Evolutionary conservation across 2,329 filamentous ascomycete genomes (phyloP), one percentile per base, ranked within the genome.

Genomic region (Penicillium brevicompactum): DNA sequence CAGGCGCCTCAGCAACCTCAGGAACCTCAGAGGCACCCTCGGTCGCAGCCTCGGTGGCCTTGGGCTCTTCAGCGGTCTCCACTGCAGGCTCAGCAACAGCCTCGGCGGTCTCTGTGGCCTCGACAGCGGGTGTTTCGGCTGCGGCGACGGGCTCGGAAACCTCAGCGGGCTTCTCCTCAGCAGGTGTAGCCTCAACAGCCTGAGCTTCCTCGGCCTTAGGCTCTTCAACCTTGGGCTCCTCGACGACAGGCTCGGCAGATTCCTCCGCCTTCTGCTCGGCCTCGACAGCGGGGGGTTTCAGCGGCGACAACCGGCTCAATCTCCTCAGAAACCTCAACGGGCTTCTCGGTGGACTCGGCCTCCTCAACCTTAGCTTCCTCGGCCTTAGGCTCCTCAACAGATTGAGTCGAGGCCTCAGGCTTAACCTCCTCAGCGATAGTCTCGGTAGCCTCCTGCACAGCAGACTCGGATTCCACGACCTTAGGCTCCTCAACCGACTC

Each of bases 141-240:
- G 40, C 18, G 21, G 31, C 40, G 22, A 13, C 24, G 5, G 27
- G 18, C 13, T 53, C 50, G 22, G 10, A 34, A 11, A n/a, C 27
- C 16, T 32, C 14, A n/a, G 34, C n/a, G 34, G 34, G 3, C 13
- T 14, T 14, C 34, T 37, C 34, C 34, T 37, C 34, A 13, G 14
- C n/a, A 11, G 31, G 13, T 32, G 37, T 45, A 10, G 22, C 47
- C 22, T 49, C n/a, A 31, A 32, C 47, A 10, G 22, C 47, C 22
- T 49, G 18, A 31, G 44, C 45, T 14, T 49, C 53, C 51, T 66
- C 59, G n/a, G 37, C 16, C 21, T 32, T 18, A 43, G 63, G 31
- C 31, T 32, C 31, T 10, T 32, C 31, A 10, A 10, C 11, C 50
- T 37, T 31, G 7, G 52, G n/a, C 9, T 59, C 43, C 40, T 52